Evolutionary conservation across 2,329 filamentous ascomycete species (phyloP).

Genomic region (Fusarium sp.): DNA sequence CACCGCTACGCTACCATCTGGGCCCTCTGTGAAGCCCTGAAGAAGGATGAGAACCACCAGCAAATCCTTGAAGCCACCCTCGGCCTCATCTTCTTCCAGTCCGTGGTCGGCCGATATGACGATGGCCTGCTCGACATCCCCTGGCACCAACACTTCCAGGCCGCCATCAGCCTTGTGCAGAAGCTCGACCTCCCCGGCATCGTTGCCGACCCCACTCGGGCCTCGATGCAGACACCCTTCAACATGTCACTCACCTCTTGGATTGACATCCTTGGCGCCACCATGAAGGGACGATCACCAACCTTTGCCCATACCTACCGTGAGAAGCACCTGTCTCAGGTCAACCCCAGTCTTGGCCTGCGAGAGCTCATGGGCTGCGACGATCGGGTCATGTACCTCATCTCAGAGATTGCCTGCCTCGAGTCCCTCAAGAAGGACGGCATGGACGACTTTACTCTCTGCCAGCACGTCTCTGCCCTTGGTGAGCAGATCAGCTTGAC

Average conservation of each 20-base stretch:
- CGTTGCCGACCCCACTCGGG: slow-evolving; percentile 70
- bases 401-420: slow-evolving; percentile 96
- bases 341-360: slow-evolving; percentile 75
- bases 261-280: slow-evolving; percentile 97
- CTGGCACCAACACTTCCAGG: slow-evolving; percentile 98
- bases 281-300: slow-evolving; percentile 88
- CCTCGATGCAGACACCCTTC: slow-evolving; percentile 76
- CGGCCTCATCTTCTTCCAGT: slow-evolving; percentile 97
- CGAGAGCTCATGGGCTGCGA: slow-evolving; percentile 97
- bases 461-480: slow-evolving; percentile 89
- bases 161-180: slow-evolving; percentile 84
- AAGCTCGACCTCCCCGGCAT: slow-evolving; percentile 83
- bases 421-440: slow-evolving; percentile 87
- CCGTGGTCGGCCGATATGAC: slow-evolving; percentile 86
- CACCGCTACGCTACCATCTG: slow-evolving; percentile 91
- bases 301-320: slow-evolving; percentile 95
- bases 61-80: slow-evolving; percentile 93
- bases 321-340: slow-evolving; percentile 84
- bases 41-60: slow-evolving; percentile 83
- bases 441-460: slow-evolving; percentile 87
- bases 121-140: slow-evolving; percentile 90
- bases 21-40: slow-evolving; percentile 84
- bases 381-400: slow-evolving; percentile 96
- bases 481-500: slow-evolving; percentile 88
- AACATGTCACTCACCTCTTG: slow-evolving; percentile 95